Percentiles rank a stretch among this genome's conserved stretches.
These are phyloP conservation scores for Penicillium decumbens DNA, from an alignment of 2,329 filamentous ascomycete species.

Conservation along the genomic window DNA sequence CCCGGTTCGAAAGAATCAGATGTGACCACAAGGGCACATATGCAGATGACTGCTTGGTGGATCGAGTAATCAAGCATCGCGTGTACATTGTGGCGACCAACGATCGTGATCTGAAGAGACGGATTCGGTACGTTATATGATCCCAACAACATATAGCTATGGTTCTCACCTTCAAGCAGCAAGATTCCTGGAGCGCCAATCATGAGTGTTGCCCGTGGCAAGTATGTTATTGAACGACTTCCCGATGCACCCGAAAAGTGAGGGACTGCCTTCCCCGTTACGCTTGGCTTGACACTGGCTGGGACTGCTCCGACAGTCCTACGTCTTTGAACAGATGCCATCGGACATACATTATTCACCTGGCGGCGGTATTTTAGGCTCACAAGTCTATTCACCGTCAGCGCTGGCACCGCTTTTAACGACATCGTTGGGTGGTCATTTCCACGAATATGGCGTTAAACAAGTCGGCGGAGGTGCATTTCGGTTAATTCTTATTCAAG, in stretches of 20 bases:
- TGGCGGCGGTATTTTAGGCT: neutral
- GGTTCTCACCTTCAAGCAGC: constrained; percentile 10
- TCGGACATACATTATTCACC: neutral
- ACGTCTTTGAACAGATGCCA: neutral
- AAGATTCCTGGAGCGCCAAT: constrained; percentile 70
- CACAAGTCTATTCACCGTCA: neutral
- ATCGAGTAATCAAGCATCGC: constrained; percentile 65
- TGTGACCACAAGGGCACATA: constrained; percentile 89
- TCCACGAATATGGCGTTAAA: neutral
- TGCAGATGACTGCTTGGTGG: constrained; percentile 80
- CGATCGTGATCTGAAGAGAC: constrained; percentile 70
- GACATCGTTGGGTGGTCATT: neutral
- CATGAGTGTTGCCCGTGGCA: constrained; percentile 77
- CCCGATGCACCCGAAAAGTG: constrained; percentile 68
- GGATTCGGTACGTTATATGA: constrained; percentile 53
- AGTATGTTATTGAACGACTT: constrained; percentile 90
- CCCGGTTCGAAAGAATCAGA: constrained; percentile 76
- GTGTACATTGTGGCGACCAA: constrained; percentile 73
- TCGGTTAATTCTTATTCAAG: neutral
- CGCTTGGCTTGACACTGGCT: neutral
- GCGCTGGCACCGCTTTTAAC: neutral
- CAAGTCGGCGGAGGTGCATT: neutral
- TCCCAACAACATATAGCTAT: neutral
- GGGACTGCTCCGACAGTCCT: neutral
- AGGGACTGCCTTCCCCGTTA: constrained; percentile 19